Evolutionary conservation across 495 filamentous ascomycete species (phyloP).

Genomic region (Podospora anserina): DNA sequence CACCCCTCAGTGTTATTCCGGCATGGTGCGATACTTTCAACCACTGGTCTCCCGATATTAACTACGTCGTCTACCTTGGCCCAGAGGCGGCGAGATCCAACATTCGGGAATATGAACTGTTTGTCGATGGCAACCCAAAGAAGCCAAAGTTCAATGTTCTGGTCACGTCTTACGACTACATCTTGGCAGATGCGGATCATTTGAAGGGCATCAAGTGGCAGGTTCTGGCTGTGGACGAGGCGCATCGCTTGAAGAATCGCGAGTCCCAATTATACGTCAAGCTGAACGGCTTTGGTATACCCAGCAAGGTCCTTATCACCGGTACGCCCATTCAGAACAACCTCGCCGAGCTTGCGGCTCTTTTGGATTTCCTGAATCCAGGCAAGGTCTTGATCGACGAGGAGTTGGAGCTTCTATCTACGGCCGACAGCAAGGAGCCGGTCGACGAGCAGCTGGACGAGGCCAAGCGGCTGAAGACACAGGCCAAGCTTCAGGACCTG

Average conservation of each 20-base stretch:
- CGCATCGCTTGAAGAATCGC: conserved; percentile 93
- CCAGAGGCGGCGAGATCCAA: conserved; percentile 75
- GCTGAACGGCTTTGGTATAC: conserved; percentile 78
- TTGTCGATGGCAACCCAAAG: conserved; percentile 75
- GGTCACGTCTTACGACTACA: conserved; percentile 94
- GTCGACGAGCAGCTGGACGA: conserved; percentile 33
- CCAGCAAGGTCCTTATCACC: conserved; percentile 86
- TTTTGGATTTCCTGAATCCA: conserved; percentile 94
- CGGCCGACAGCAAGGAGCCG: conserved; percentile 39
- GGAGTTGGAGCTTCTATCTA: conserved; percentile 65
- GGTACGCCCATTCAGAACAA: conserved; percentile 98
- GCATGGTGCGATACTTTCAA: conserved; percentile 98
- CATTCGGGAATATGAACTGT: conserved; percentile 83
- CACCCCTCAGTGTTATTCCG: conserved; percentile 91
- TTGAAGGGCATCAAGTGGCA: conserved; percentile 92
- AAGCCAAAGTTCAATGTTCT: conserved; percentile 92
- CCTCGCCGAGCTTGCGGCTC: conserved; percentile 80
- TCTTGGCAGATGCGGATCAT: conserved; percentile 72
- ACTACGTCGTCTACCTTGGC: conserved; percentile 95
- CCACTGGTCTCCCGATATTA: conserved; percentile 90
- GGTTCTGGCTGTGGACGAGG: conserved; percentile 93
- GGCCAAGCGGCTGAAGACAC: conserved; percentile 34
- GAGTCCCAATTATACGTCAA: conserved; percentile 87
- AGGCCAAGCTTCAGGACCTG: conserved; percentile 56
- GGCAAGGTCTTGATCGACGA: conserved; percentile 82